Base-by-base conservation (phyloP, 2,329 filamentous ascomycete genomes). In the Epichloe coenophiala region DNA sequence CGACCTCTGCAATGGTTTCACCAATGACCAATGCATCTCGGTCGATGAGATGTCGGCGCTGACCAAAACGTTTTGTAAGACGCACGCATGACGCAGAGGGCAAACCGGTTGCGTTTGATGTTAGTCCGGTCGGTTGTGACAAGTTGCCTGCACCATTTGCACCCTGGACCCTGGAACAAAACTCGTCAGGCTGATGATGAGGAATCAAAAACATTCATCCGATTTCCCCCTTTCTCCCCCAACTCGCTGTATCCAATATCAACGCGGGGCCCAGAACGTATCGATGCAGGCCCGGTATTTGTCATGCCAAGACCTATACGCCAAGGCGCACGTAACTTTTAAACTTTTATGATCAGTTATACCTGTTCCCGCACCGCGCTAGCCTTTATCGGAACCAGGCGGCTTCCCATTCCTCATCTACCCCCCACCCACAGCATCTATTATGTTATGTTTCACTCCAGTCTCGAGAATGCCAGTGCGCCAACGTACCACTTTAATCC, bases 381-480 rank as follows among this genome's bases (percentile, higher is more conserved):
- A 42, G 19, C 17, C 5, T 42, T 19, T 12, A 42, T 19, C 1
- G 12, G 19, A 13, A 42, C 19, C 40, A 12, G 21, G 5, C 23
- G 23, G 23, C 23, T 27, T 27, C 27, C 6, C 23, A 27, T 27
- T 27, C 23, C 23, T 27, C 23, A 27, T 27, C 23, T 27, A 27
- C 23, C 8, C 27, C 23, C 27, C 8, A 31, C 21, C 5, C 11
- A 42, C 17, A 42, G 19, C 17, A 19, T 42, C 40, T 15, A 17
- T 17, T 17, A 17, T 17, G 17, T 17, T 17, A 33, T 31, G 51
- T 52, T 50, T 50, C 47, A 52, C 38, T 43, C n/a, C 38, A 23
- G 51, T 52, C 51, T 50, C 51, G 43, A 31, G 21, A 17, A 6
- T 19, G 40, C 13, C 17, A 45, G 15, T 45, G 42, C 42, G 21